phyloP scores from a whole-genome alignment of 2,329 filamentous ascomycete genomes.

The Hymenoscyphus albidus region DNA sequence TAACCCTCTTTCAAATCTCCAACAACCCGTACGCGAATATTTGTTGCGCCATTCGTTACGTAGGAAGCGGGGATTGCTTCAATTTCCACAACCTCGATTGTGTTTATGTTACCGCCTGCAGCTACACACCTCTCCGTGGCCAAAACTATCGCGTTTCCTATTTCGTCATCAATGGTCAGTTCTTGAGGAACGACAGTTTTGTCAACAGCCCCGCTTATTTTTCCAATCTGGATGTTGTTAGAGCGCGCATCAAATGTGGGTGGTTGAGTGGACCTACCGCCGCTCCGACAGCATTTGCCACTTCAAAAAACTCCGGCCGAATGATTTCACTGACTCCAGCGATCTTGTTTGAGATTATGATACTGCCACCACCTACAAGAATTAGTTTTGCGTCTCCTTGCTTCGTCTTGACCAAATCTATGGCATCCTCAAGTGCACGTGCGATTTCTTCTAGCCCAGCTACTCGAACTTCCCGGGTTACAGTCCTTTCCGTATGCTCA shows the following conservation, averaged over 20 bases:
- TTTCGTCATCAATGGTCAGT: constrained; percentile 26
- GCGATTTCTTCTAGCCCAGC: constrained; percentile 52
- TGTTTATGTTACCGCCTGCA: constrained; percentile 28
- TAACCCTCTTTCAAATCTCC: constrained; percentile 27
- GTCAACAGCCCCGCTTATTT: constrained; percentile 31
- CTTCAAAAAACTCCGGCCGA: constrained; percentile 47
- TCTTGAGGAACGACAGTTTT: constrained; percentile 27
- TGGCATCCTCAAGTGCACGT: constrained; percentile 46
- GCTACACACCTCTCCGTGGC: constrained; percentile 29
- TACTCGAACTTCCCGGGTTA: constrained; percentile 44
- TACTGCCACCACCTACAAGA: constrained; percentile 53
- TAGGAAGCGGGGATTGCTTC: constrained; percentile 32
- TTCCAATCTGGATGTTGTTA: constrained; percentile 26
- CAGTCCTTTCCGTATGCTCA: constrained; percentile 19
- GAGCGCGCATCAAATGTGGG: neutral
- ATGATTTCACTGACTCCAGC: constrained; percentile 47
- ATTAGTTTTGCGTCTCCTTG: constrained; percentile 48
- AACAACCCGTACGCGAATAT: constrained; percentile 31
- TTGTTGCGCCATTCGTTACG: constrained; percentile 30
- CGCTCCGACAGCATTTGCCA: constrained; percentile 57
- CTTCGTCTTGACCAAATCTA: constrained; percentile 51
- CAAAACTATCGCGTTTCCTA: constrained; percentile 25
- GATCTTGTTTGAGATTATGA: constrained; percentile 43
- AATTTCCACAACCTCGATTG: constrained; percentile 32
- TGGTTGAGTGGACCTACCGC: constrained; percentile 34